phyloP scores from a whole-genome alignment of 441 rosid genomes.

The Kokia cookei region DNA sequence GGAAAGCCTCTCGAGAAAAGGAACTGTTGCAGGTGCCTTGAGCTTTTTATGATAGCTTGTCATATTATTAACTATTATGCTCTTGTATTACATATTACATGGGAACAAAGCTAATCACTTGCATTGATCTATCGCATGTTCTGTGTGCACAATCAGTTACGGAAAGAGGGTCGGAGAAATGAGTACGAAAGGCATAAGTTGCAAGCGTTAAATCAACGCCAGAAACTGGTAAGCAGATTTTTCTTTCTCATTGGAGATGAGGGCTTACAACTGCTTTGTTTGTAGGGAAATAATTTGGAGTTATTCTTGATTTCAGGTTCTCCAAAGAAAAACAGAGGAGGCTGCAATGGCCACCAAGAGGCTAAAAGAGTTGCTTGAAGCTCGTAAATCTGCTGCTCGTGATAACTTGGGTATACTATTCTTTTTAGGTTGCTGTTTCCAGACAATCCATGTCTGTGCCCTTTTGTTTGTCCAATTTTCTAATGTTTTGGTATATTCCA shows the following conservation, averaged over 20 bases:
- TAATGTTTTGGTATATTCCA: conserved; percentile 39
- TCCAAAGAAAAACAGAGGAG: conserved; percentile 98
- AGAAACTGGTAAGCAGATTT: conserved; percentile 74
- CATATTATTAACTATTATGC: background rate
- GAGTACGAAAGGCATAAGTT: conserved; percentile 98
- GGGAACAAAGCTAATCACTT: background rate
- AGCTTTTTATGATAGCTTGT: background rate
- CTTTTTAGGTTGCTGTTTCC: conserved; percentile 6
- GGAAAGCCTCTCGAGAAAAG: conserved; percentile 93
- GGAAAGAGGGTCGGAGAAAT: conserved; percentile 94
- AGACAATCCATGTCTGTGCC: conserved; percentile 1
- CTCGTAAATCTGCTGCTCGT: conserved; percentile 86
- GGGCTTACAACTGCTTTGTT: background rate
- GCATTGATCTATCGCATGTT: background rate
- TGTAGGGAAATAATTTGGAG: background rate
- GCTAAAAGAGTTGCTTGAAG: conserved; percentile 95
- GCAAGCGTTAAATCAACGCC: conserved; percentile 96
- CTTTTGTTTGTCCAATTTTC: conserved; percentile 12
- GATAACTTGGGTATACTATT: conserved; percentile 54
- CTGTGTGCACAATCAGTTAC: conserved; percentile 44
- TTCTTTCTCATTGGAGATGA: background rate
- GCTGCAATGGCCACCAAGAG: conserved; percentile 99
- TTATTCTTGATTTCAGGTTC: conserved; percentile 58
- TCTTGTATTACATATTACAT: conserved; percentile 3
- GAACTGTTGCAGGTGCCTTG: conserved; percentile 79